A percentile compares a stretch with the other conserved stretches of the same genome.
phyloP scores from a whole-genome alignment of 139 green algal genomes.

The Asterochloris sp. region DNA sequence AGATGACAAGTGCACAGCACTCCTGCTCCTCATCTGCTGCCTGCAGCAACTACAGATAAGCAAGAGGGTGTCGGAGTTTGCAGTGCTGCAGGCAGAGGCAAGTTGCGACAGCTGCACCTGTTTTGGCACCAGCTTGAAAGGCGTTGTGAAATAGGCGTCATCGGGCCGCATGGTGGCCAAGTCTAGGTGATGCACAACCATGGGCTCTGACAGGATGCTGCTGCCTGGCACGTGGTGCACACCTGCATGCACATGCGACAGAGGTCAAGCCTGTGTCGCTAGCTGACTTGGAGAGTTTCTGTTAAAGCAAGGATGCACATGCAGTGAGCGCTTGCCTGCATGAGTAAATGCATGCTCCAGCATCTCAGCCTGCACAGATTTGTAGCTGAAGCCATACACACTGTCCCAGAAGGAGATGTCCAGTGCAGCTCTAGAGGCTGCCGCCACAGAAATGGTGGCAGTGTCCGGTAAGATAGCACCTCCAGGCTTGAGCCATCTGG shows the following conservation, averaged over 20 bases:
- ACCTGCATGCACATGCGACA: constrained; percentile 54
- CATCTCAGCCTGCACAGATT: constrained; percentile 50
- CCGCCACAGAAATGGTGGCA: constrained; percentile 73
- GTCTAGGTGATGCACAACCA: constrained; percentile 48
- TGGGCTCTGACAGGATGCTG: not conserved
- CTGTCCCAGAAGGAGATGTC: constrained; percentile 79
- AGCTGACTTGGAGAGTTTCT: too few relatives aligned
- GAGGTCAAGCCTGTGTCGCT: not conserved
- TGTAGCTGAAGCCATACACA: constrained; percentile 92
- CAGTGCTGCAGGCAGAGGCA: not conserved
- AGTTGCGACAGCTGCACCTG: not conserved
- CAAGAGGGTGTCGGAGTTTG: not conserved
- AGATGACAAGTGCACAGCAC: constrained; percentile 76
- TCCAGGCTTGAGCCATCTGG: constrained; percentile 73
- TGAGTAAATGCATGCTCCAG: constrained; percentile 21
- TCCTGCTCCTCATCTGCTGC: not conserved
- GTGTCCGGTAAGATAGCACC: constrained; percentile 89
- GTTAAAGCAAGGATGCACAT: too few relatives aligned
- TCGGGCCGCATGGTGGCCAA: constrained; percentile 59
- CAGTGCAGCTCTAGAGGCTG: constrained; percentile 33
- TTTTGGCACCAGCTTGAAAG: constrained; percentile 56
- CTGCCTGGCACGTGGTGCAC: constrained; percentile 47
- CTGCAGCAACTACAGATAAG: constrained; percentile 8
- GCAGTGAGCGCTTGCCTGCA: too few relatives aligned
- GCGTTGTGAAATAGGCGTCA: constrained; percentile 84